phyloP scores from a whole-genome alignment of 305 asterid species.

The Solanum chacoense region DNA sequence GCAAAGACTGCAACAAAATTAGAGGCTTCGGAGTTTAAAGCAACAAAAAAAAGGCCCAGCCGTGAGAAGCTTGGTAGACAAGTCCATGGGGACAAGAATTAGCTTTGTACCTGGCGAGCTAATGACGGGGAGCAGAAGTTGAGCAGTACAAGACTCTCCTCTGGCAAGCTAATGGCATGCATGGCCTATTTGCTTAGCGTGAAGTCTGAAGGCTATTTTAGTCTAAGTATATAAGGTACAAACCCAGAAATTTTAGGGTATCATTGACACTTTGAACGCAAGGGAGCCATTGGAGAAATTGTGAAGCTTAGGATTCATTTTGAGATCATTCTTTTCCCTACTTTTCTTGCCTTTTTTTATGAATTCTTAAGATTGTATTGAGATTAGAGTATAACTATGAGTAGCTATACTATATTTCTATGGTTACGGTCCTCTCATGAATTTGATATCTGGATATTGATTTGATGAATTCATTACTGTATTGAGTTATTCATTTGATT shows the following conservation, averaged over 20 bases:
- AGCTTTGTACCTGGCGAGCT: not conserved
- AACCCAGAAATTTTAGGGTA: not conserved
- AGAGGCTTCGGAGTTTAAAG: not conserved
- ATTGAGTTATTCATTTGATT: not conserved
- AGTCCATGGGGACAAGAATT: not conserved
- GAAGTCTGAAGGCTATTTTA: not conserved
- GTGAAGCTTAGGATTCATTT: not conserved
- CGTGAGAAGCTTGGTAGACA: not conserved
- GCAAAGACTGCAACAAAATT: not conserved
- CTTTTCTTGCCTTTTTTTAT: not conserved
- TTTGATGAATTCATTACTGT: not conserved
- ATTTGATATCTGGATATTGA: not conserved
- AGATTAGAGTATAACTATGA: not conserved
- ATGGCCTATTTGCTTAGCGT: not conserved
- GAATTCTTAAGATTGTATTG: not conserved
- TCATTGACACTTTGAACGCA: not conserved
- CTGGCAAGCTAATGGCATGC: not conserved
- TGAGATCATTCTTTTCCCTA: not conserved
- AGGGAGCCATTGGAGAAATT: not conserved
- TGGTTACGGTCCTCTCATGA: not conserved
- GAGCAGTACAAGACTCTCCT: not conserved
- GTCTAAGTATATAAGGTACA: not conserved
- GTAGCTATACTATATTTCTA: not conserved
- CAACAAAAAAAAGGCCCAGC: not conserved
- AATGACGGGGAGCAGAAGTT: not conserved